Conservation (phyloP, 73 alveolate genomes). For the Stentor roeselii region DNA sequence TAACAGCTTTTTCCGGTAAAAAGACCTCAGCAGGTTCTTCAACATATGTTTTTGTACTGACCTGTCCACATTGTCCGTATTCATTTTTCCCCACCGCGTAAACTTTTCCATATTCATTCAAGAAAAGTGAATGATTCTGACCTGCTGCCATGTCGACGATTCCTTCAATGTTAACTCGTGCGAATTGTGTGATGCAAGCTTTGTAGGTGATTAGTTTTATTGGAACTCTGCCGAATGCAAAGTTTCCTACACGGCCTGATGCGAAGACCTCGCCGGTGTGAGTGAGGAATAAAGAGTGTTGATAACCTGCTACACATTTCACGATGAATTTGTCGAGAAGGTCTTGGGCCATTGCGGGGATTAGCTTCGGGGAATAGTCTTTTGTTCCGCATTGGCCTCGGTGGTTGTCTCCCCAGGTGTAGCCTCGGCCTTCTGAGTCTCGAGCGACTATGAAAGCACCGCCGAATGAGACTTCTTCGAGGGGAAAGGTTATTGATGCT, state of each 20-base stretch:
- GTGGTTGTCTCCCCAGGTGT: conserved; percentile 26
- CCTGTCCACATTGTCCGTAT: conserved; percentile 29
- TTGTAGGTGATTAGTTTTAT: background rate
- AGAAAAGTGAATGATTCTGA: conserved; percentile 22
- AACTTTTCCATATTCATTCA: conserved; percentile 22
- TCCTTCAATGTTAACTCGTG: background rate
- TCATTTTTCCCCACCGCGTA: conserved; percentile 20
- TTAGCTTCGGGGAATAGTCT: background rate
- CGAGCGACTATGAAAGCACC: conserved; percentile 32
- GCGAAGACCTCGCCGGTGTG: conserved; percentile 12
- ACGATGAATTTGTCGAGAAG: background rate
- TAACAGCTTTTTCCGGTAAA: conserved; percentile 57
- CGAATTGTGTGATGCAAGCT: background rate
- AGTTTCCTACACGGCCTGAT: conserved; percentile 8
- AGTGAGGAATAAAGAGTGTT: conserved; percentile 23
- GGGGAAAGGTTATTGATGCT: background rate
- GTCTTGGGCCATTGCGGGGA: background rate
- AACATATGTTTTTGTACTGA: background rate
- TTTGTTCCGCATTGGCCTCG: conserved; percentile 30
- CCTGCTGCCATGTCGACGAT: conserved; percentile 18
- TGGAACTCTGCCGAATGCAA: background rate
- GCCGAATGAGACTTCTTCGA: conserved; percentile 13
- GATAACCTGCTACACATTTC: conserved; percentile 20
- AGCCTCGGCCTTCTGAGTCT: conserved; percentile 21
- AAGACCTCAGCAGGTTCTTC: conserved; percentile 36